A percentile compares a stretch with the other conserved stretches of the same genome.
These are phyloP conservation scores for Fusarium sp. DNA, from an alignment of 2,329 filamentous ascomycete genomes.

Conservation along the genomic window DNA sequence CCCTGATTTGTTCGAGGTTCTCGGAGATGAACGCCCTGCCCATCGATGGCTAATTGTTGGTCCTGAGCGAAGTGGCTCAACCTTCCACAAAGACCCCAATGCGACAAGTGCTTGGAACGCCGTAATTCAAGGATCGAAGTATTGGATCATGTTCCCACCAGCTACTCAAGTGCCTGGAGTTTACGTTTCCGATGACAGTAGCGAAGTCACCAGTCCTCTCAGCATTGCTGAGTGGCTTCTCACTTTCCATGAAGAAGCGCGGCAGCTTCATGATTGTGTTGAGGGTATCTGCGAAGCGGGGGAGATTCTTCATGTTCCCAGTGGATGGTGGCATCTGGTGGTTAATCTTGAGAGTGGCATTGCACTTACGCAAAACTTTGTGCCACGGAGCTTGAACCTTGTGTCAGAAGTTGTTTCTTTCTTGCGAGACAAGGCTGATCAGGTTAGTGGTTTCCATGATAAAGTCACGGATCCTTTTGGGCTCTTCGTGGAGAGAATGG, in stretches of 20 bases:
- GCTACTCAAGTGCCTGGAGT: constrained; percentile 85
- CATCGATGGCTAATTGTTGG: constrained; percentile 94
- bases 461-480: constrained; percentile 78
- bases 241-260: constrained; percentile 86
- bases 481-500: constrained; percentile 79
- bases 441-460: constrained; percentile 86
- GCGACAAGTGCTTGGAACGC: constrained; percentile 92
- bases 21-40: constrained; percentile 83
- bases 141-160: constrained; percentile 98
- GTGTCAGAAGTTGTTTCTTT: constrained; percentile 83
- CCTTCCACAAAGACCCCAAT: constrained; percentile 89
- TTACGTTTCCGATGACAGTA: constrained; percentile 88
- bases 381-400: constrained; percentile 73
- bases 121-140: constrained; percentile 88
- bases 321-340: constrained; percentile 97
- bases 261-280: constrained; percentile 78
- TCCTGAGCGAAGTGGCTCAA: constrained; percentile 87
- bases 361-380: constrained; percentile 95
- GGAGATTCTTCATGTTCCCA: constrained; percentile 92
- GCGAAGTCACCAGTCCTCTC: constrained; percentile 92
- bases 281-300: constrained; percentile 88
- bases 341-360: constrained; percentile 88
- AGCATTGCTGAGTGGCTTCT: constrained; percentile 98
- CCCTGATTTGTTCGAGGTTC: constrained; percentile 83
- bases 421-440: constrained; percentile 82